These are phyloP conservation scores for Aspergillus glaucus DNA, from an alignment of 2,329 filamentous ascomycete species.

Conservation along the genomic window DNA sequence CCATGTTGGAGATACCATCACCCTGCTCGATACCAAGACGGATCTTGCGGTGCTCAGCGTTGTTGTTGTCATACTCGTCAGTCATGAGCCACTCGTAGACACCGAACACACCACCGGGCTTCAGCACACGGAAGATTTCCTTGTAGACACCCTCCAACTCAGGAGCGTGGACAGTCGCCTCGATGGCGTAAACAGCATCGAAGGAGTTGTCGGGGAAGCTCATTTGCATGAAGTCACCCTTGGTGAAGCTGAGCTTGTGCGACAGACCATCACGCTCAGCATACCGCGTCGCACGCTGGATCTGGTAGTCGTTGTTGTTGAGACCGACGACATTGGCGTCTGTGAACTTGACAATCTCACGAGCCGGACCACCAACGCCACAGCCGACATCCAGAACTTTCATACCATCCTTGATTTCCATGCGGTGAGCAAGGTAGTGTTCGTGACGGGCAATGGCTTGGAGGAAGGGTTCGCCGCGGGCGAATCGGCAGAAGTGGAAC, in stretches of 20 bases:
- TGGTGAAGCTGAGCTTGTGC: conserved; percentile 75
- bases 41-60: conserved; percentile 79
- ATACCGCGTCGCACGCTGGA: conserved; percentile 83
- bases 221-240: conserved; percentile 99
- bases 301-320: conserved; percentile 99
- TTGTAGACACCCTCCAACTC: conserved; percentile 85
- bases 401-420: conserved; percentile 79
- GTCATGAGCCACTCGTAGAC: conserved; percentile 99
- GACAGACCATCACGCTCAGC: conserved; percentile 74
- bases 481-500: conserved; percentile 97
- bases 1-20: conserved; percentile 97
- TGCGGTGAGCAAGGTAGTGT: conserved; percentile 90
- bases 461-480: conserved; percentile 75
- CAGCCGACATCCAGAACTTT: conserved; percentile 93
- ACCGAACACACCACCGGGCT: conserved; percentile 91
- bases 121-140: conserved; percentile 90
- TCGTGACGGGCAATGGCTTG: conserved; percentile 94
- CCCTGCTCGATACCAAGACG: conserved; percentile 92
- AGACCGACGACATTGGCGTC: conserved; percentile 82
- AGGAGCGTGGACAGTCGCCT: conserved; percentile 92
- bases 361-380: conserved; percentile 89
- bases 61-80: conserved; percentile 83
- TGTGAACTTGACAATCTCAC: conserved; percentile 94
- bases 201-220: conserved; percentile 86
- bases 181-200: conserved; percentile 93